Percentiles rank a stretch among this genome's conserved stretches.
These are phyloP conservation scores for Amauroascus verrucosus DNA, from an alignment of 2,329 filamentous ascomycete species.

Conservation along the genomic window DNA sequence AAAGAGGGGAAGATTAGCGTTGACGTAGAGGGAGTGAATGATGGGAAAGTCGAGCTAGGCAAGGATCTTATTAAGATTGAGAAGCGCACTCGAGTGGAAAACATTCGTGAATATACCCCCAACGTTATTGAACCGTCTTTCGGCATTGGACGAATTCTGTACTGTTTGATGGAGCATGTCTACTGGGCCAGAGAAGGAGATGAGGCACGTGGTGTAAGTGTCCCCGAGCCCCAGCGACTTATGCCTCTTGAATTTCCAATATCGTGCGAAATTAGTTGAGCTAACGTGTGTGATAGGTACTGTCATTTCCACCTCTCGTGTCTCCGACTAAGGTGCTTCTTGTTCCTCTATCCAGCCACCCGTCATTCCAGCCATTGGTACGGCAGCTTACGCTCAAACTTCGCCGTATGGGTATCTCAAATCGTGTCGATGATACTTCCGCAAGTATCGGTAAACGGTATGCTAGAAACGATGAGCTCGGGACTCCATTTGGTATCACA, in stretches of 20 bases:
- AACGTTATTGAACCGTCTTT: constrained; percentile 98
- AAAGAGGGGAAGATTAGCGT: constrained; percentile 65
- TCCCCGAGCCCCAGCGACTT: neutral
- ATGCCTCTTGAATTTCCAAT: neutral
- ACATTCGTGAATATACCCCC: constrained; percentile 81
- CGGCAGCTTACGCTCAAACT: constrained; percentile 64
- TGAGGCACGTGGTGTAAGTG: constrained; percentile 74
- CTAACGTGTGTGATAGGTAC: constrained; percentile 39
- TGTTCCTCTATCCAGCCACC: constrained; percentile 73
- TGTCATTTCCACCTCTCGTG: constrained; percentile 64
- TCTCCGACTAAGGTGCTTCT: constrained; percentile 95
- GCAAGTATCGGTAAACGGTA: constrained; percentile 93
- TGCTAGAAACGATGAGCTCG: constrained; percentile 87
- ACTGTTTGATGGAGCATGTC: constrained; percentile 83
- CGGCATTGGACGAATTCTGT: constrained; percentile 89
- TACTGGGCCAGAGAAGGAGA: constrained; percentile 86
- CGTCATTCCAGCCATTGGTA: constrained; percentile 69
- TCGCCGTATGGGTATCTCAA: constrained; percentile 66
- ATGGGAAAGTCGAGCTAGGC: constrained; percentile 66
- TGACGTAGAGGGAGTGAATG: constrained; percentile 56
- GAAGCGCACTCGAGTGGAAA: constrained; percentile 70
- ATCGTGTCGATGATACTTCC: constrained; percentile 77
- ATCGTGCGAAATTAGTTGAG: neutral
- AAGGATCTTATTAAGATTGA: constrained; percentile 75
- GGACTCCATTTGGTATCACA: constrained; percentile 86